Percentiles rank a stretch among this genome's conserved stretches.
Evolutionary conservation across 2,329 filamentous ascomycete species (phyloP).

Genomic region (Phaeophleospora eucalypticola): DNA sequence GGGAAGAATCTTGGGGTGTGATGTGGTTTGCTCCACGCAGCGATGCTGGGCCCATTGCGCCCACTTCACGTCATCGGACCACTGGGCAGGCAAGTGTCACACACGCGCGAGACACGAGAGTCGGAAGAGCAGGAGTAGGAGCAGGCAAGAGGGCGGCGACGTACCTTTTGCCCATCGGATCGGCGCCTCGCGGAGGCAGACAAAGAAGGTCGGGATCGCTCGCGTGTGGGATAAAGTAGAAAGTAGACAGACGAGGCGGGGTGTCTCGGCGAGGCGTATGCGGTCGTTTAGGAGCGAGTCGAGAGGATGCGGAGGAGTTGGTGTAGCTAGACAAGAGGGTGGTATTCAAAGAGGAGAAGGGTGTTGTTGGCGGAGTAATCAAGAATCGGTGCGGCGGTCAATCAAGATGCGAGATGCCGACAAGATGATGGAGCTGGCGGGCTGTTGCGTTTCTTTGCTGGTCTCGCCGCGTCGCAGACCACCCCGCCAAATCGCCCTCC

Average conservation of each 20-base stretch:
- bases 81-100: slow-evolving; percentile 1
- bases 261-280: not conserved
- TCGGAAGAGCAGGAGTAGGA: slow-evolving; percentile 10
- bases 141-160: slow-evolving; percentile 5
- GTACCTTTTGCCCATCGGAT: slow-evolving; percentile 30
- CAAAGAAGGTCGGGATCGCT: not conserved
- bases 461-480: too few relatives aligned
- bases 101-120: slow-evolving; percentile 1
- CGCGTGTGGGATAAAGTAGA: too few relatives aligned
- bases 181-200: not conserved
- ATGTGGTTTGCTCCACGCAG: not conserved
- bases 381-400: too few relatives aligned
- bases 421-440: too few relatives aligned
- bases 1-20: not conserved
- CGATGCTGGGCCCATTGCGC: too few relatives aligned
- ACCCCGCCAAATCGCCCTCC: too few relatives aligned
- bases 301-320: too few relatives aligned
- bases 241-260: too few relatives aligned
- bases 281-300: not conserved
- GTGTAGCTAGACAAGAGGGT: not conserved
- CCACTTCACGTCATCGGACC: slow-evolving; percentile 14
- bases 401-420: too few relatives aligned
- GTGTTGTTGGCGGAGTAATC: too few relatives aligned
- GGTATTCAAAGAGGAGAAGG: too few relatives aligned
- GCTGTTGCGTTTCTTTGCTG: too few relatives aligned